Evolutionary conservation across 164 flowering plant genomes (phyloP).

Genomic region (Vitis labrusca): DNA sequence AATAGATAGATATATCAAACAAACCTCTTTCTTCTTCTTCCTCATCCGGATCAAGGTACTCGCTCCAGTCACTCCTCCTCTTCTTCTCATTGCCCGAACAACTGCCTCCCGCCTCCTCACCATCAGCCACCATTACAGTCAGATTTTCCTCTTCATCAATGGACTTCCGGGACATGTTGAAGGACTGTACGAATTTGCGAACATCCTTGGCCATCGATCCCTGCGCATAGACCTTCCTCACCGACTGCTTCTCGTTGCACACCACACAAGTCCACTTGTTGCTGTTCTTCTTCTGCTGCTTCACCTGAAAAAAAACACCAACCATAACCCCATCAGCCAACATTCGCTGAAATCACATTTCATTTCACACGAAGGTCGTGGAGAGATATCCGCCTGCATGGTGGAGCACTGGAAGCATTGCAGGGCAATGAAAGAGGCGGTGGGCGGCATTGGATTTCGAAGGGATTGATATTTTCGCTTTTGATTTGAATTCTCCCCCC

Average conservation of each 20-base stretch:
- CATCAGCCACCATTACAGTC: not conserved
- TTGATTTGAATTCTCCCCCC: no score
- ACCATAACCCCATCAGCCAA: not conserved
- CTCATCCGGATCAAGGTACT: constrained; percentile 48
- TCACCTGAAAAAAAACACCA: constrained; percentile 50
- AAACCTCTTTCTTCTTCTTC: constrained; percentile 6
- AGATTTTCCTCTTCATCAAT: constrained; percentile 12
- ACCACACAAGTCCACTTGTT: constrained; percentile 87
- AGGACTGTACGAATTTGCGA: constrained; percentile 68
- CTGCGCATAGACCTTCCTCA: constrained; percentile 58
- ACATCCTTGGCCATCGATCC: constrained; percentile 68
- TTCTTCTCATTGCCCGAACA: constrained; percentile 8
- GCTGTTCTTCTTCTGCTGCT: constrained; percentile 89
- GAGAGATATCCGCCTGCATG: constrained; percentile 59
- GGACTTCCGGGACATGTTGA: constrained; percentile 70
- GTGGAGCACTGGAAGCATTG: constrained; percentile 78
- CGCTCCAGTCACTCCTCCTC: constrained; percentile 64
- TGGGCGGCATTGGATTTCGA: not conserved
- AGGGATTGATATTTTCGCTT: no score
- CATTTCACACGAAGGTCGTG: not conserved
- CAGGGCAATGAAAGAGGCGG: constrained; percentile 51
- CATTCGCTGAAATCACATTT: no score
- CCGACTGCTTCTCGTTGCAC: constrained; percentile 86
- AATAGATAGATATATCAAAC: not conserved
- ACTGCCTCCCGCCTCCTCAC: not conserved